Evolutionary conservation across 2,329 filamentous ascomycete genomes (phyloP), one percentile per base, ranked within the genome.

Genomic region (Zymoseptoria crescenta): DNA sequence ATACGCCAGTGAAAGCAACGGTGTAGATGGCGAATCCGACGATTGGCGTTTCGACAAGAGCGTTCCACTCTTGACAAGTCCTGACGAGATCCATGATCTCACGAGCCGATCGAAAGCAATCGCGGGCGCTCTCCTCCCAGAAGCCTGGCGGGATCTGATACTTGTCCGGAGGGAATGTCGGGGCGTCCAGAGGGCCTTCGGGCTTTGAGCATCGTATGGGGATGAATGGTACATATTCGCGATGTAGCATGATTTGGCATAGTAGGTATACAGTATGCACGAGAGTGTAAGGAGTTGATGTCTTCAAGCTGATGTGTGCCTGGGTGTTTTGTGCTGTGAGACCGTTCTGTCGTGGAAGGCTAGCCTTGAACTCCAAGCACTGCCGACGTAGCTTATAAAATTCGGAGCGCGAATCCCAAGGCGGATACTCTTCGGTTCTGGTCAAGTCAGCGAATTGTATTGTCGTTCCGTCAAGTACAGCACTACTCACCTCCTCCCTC

Each of bases 151-250:
- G 82, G 3, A 79, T 74, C 29, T 75, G 70, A 49, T 75, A 74
- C 57, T 76, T 73, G 6, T 79, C 76, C 10, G 77, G 69, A 1
- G 79, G 74, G 58, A 86, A 84, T 0, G 74, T 75, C 2, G 84
- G 82, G 54, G 77, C 76, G 64, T 88, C 86, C 9, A 87, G 71
- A 0, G 86, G 86, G 2, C 82, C 82, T 51, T 76, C 67, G 1
- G 81, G 81, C 64, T 78, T 78, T 21, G 71, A 67, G 63, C 76
- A 77, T 19, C 75, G 74, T 51, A 87, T 76, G 1, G 86, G 83
- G 16, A 87, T 79, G 67, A 87, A 87, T 0, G 86, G 85, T 27
- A 88, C 79, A 62, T 86, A 88, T 69, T 88, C 85, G 62, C 86
- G 79, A 67, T 88, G 84, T 28, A 89, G 76, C 75, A 87, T 83